A percentile compares a stretch with the other conserved stretches of the same genome.
Conservation (phyloP, 2,329 filamentous ascomycete genomes). For the Endoconidiophora polonica region DNA sequence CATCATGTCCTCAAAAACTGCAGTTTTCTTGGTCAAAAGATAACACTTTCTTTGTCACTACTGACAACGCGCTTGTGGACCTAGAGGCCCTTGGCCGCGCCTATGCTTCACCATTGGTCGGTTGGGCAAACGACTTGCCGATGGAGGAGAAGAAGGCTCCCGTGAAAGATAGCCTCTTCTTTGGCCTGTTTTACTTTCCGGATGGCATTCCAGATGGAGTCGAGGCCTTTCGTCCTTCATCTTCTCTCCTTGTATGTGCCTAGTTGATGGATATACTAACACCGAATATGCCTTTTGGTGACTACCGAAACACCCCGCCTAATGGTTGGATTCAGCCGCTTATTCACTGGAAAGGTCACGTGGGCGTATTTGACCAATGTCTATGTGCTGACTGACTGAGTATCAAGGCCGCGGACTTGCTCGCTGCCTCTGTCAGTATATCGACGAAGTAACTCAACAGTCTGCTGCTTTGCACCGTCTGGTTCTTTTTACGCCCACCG, state of each 20-base stretch:
- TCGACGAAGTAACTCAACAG: constrained; percentile 37
- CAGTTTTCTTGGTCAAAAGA: constrained; percentile 29
- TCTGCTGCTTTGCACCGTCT: constrained; percentile 44
- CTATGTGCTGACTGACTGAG: constrained; percentile 39
- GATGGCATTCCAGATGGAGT: constrained; percentile 18
- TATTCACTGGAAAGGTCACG: constrained; percentile 54
- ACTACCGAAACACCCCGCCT: constrained; percentile 19
- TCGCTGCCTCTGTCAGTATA: constrained; percentile 44
- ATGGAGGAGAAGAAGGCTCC: constrained; percentile 31
- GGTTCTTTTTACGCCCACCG: constrained; percentile 32
- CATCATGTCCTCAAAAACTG: neutral
- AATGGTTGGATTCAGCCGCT: constrained; percentile 29
- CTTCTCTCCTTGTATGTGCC: too few species aligned
- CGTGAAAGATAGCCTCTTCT: constrained; percentile 40
- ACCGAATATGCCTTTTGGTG: constrained; percentile 16
- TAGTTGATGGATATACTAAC: neutral
- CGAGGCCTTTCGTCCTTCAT: too few species aligned
- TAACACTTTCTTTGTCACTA: constrained; percentile 40
- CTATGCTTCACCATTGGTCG: constrained; percentile 39
- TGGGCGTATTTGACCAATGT: constrained; percentile 54
- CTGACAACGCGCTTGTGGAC: constrained; percentile 38
- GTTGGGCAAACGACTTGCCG: constrained; percentile 41
- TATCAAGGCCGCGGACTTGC: constrained; percentile 47
- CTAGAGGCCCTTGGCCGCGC: constrained; percentile 36
- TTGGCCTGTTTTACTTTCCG: constrained; percentile 36